A percentile compares a stretch with the other conserved stretches of the same genome.
These are phyloP conservation scores for Olyra latifolia DNA, from an alignment of 176 grass and related monocot species.

Conservation along the genomic window DNA sequence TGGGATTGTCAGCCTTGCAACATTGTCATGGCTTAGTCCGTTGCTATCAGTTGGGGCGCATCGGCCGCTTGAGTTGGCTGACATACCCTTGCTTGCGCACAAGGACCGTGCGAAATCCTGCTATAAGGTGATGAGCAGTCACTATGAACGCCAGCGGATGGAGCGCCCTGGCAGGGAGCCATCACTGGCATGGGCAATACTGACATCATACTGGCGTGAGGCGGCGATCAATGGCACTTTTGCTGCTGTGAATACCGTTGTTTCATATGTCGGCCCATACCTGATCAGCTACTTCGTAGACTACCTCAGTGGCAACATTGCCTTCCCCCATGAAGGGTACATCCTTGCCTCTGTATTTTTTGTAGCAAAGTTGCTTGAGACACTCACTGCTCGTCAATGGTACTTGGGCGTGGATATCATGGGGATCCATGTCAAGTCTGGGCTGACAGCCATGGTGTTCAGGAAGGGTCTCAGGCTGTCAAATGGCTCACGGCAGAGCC, in stretches of 20 bases:
- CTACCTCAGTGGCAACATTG: conserved; percentile 88
- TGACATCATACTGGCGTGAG: conserved; percentile 81
- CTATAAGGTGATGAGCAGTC: conserved; percentile 71
- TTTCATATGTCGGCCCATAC: conserved; percentile 88
- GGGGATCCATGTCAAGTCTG: conserved; percentile 98
- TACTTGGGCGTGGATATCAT: conserved; percentile 94
- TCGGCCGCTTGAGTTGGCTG: conserved; percentile 73
- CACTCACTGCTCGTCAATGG: conserved; percentile 84
- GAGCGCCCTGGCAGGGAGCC: conserved; percentile 47
- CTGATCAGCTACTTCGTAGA: conserved; percentile 93
- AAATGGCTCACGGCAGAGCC: conserved; percentile 72
- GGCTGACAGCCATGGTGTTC: conserved; percentile 90
- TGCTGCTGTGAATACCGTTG: conserved; percentile 76
- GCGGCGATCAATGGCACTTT: conserved; percentile 63
- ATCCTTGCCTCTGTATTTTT: conserved; percentile 89
- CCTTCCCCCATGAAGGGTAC: conserved; percentile 87
- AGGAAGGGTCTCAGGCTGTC: conserved; percentile 89
- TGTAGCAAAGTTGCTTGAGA: conserved; percentile 73
- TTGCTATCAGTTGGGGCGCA: conserved; percentile 68
- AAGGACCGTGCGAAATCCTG: conserved; percentile 81
- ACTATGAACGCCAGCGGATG: conserved; percentile 62
- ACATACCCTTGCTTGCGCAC: conserved; percentile 76
- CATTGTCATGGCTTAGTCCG: conserved; percentile 67
- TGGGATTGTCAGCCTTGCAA: conserved; percentile 72
- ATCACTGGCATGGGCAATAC: conserved; percentile 67